phyloP scores from a whole-genome alignment of 2,329 filamentous ascomycete species.

The Pseudohalonectria lignicola region DNA sequence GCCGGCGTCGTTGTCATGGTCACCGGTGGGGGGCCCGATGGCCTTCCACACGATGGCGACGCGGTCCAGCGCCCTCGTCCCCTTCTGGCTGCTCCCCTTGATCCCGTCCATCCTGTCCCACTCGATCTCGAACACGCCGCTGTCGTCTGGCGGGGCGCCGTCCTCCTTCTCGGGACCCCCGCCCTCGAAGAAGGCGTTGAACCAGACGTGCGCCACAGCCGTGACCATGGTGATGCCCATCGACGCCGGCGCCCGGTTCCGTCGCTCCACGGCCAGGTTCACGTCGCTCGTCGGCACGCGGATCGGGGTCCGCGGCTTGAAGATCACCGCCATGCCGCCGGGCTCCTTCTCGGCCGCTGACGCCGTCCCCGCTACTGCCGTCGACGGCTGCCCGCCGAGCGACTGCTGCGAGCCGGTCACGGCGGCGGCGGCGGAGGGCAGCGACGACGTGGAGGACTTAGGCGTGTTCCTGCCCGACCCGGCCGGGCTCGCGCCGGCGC shows the following conservation, averaged over 20 bases:
- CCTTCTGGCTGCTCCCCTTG: conserved; percentile 78
- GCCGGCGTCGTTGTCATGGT: neutral
- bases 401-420: conserved; percentile 2
- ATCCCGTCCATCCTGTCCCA: conserved; percentile 80
- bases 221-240: conserved; percentile 80
- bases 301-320: conserved; percentile 59
- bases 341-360: conserved; percentile 29
- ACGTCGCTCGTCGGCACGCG: conserved; percentile 73
- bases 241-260: conserved; percentile 65
- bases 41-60: conserved; percentile 76
- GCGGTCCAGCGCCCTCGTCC: conserved; percentile 68
- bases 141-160: conserved; percentile 42
- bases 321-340: conserved; percentile 64
- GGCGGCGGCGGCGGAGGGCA: neutral
- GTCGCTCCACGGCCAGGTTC: conserved; percentile 80
- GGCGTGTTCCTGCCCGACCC: neutral
- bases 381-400: conserved; percentile 5
- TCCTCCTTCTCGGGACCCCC: conserved; percentile 58
- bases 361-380: too few relatives aligned
- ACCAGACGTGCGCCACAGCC: conserved; percentile 90
- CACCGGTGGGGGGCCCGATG: conserved; percentile 11
- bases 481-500: conserved; percentile 4
- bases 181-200: conserved; percentile 90
- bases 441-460: neutral
- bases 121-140: conserved; percentile 48